Evolutionary conservation across 306 rosid species (phyloP).

Genomic region (Quercus alba): DNA sequence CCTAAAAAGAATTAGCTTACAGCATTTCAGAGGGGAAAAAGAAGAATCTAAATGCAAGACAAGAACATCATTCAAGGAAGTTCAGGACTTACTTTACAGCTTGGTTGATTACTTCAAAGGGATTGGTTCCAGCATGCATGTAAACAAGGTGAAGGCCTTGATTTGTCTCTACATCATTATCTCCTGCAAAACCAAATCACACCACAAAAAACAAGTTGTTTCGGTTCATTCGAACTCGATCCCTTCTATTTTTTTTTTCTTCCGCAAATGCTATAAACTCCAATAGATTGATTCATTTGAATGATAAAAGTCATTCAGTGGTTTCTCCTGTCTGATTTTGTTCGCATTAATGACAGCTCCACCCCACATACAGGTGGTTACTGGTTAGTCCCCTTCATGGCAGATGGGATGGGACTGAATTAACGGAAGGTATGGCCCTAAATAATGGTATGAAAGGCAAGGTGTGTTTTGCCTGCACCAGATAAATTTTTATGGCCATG

Average conservation of each 20-base stretch:
- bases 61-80: background rate
- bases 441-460: conserved; percentile 28
- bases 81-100: conserved; percentile 69
- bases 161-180: conserved; percentile 64
- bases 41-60: background rate
- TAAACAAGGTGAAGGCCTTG: conserved; percentile 84
- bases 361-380: conserved; percentile 37
- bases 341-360: conserved; percentile 46
- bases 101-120: conserved; percentile 86
- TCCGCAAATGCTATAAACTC: conserved; percentile 59
- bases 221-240: conserved; percentile 44
- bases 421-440: conserved; percentile 34
- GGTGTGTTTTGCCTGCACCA: conserved; percentile 35
- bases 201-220: conserved; percentile 54
- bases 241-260: conserved; percentile 23
- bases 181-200: conserved; percentile 91
- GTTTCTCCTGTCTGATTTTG: conserved; percentile 49
- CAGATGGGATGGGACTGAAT: conserved; percentile 43
- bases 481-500: conserved; percentile 31
- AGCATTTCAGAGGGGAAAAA: too few relatives aligned
- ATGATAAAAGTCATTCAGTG: conserved; percentile 31
- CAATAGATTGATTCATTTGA: conserved; percentile 48
- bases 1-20: too few relatives aligned
- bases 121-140: conserved; percentile 94
- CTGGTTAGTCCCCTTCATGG: conserved; percentile 33